phyloP scores from a whole-genome alignment of 2,329 filamentous ascomycete species.

The Colletotrichum sp. region DNA sequence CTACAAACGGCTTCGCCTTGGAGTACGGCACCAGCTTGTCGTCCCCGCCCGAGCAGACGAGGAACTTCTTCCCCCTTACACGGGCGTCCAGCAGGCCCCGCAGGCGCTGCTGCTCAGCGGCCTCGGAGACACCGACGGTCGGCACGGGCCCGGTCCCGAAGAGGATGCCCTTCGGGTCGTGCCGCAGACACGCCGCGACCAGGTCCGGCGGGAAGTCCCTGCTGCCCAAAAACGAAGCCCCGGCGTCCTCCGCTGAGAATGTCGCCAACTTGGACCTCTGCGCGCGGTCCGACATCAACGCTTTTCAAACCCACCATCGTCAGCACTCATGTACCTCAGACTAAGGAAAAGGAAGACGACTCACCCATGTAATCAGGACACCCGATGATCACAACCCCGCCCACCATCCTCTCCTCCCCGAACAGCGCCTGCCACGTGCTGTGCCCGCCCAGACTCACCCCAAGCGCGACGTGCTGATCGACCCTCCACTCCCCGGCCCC shows the following conservation, averaged over 20 bases:
- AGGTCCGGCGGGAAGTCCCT: constrained; percentile 77
- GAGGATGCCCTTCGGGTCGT: constrained; percentile 79
- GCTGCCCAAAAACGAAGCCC: constrained; percentile 74
- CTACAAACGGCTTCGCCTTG: constrained; percentile 63
- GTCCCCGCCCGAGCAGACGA: constrained; percentile 68
- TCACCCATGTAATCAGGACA: constrained; percentile 84
- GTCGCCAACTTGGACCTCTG: constrained; percentile 68
- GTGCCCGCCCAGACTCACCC: constrained; percentile 87
- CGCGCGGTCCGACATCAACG: constrained; percentile 80
- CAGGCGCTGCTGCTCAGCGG: constrained; percentile 47
- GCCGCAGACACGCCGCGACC: constrained; percentile 63
- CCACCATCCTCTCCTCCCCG: constrained; percentile 77
- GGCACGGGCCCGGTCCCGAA: constrained; percentile 57
- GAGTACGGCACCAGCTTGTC: constrained; percentile 78
- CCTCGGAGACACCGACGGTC: constrained; percentile 24
- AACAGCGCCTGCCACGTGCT: constrained; percentile 85
- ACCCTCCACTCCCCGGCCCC: constrained; percentile 37
- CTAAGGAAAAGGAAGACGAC: constrained; percentile 22
- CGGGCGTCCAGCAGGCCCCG: constrained; percentile 50
- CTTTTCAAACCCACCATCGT: constrained; percentile 22
- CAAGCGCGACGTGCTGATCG: constrained; percentile 76
- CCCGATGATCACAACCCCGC: constrained; percentile 81
- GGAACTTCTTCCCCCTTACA: constrained; percentile 66
- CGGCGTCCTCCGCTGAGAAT: constrained; percentile 61
- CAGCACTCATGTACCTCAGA: neutral